Evolutionary conservation across 225 moss, liverwort and hornwort genomes (phyloP).

Genomic region (Anthoceros angustus): DNA sequence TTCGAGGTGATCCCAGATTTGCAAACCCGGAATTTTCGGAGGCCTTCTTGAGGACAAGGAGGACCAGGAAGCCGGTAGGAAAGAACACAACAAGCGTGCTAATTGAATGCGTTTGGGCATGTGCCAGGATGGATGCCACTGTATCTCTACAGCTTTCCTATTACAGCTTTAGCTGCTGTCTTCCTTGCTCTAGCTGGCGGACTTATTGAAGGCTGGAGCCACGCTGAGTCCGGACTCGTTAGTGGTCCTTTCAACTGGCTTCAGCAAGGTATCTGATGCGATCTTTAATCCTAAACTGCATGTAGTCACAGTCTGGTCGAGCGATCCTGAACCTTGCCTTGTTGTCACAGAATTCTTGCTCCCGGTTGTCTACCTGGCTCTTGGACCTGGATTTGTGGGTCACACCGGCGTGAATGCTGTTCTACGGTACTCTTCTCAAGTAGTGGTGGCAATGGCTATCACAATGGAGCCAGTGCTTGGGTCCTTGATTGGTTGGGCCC

Average conservation of each 20-base stretch:
- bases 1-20: background rate
- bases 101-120: background rate
- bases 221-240: slow-evolving; percentile 9
- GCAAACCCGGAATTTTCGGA: background rate
- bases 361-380: slow-evolving; percentile 8
- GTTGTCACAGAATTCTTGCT: slow-evolving; percentile 13
- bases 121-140: slow-evolving; percentile 17
- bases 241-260: slow-evolving; percentile 16
- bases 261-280: slow-evolving; percentile 6
- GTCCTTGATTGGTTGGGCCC: slow-evolving; percentile 15
- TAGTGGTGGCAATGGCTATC: slow-evolving; percentile 16
- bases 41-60: too few species aligned
- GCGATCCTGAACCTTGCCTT: background rate
- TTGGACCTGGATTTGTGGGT: slow-evolving; percentile 14
- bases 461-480: slow-evolving; percentile 15
- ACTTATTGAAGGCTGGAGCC: slow-evolving; percentile 7
- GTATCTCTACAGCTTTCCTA: slow-evolving; percentile 14
- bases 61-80: background rate
- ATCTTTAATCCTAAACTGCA: background rate
- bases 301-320: background rate
- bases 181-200: slow-evolving; percentile 11
- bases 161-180: slow-evolving; percentile 15
- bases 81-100: background rate
- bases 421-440: slow-evolving; percentile 11
- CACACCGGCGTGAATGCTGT: slow-evolving; percentile 15